These are phyloP conservation scores for Populus tremula DNA, from an alignment of 345 rosid genomes.

Conservation along the genomic window DNA sequence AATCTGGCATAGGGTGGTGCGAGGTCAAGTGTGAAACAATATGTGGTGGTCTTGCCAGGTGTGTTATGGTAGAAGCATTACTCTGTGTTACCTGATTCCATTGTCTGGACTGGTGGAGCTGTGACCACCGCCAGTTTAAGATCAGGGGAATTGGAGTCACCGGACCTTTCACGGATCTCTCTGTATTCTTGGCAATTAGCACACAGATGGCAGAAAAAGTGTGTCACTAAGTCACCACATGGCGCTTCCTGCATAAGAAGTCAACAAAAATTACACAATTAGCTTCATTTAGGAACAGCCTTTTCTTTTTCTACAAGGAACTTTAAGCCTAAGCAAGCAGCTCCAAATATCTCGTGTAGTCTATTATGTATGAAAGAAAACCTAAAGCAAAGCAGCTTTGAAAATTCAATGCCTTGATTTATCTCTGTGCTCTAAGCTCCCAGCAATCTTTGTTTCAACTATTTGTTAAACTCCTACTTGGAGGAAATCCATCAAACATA, in stretches of 20 bases:
- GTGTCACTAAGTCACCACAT: conserved; percentile 76
- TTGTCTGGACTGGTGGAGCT: conserved; percentile 57
- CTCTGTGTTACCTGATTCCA: conserved; percentile 41
- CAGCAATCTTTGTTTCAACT: no score
- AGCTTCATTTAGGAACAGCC: neutral
- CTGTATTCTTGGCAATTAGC: conserved; percentile 90
- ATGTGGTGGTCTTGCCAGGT: neutral
- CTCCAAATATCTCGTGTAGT: no score
- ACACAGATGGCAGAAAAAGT: conserved; percentile 86
- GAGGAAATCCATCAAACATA: no score
- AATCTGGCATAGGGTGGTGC: neutral
- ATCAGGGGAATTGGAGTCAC: conserved; percentile 34
- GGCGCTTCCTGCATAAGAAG: conserved; percentile 69
- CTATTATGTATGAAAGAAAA: no score
- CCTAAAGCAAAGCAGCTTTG: no score
- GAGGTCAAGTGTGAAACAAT: neutral
- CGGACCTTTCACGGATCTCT: conserved; percentile 63
- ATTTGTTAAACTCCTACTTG: no score
- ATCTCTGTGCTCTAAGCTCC: no score
- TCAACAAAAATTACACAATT: neutral
- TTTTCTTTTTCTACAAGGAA: neutral
- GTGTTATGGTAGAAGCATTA: neutral
- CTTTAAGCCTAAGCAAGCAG: neutral
- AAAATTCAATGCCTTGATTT: no score
- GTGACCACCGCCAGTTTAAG: conserved; percentile 46